Percentiles rank a stretch among this genome's conserved stretches.
phyloP scores from a whole-genome alignment of 768 basidiomycete genomes.

The Mycena haematopus region DNA sequence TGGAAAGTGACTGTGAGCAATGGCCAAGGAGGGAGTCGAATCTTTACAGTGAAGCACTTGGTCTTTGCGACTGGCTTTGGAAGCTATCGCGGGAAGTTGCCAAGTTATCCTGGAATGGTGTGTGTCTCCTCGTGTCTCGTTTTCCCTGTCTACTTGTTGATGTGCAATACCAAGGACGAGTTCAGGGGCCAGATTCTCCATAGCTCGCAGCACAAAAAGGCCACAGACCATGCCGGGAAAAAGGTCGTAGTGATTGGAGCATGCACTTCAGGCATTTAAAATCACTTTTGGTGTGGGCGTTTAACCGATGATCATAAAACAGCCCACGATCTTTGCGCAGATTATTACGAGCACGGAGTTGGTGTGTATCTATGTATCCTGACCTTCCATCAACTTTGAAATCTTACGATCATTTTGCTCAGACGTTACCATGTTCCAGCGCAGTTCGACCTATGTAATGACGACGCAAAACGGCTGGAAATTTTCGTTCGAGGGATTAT shows the following conservation, averaged over 20 bases:
- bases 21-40: constrained; percentile 41
- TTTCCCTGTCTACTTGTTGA: not conserved
- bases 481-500: constrained; percentile 41
- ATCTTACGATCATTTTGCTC: not conserved
- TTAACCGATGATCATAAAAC: not conserved
- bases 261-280: constrained; percentile 50
- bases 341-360: constrained; percentile 52
- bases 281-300: too few relatives aligned
- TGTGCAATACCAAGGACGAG: constrained; percentile 43
- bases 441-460: constrained; percentile 65
- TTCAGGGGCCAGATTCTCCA: constrained; percentile 72
- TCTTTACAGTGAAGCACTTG: constrained; percentile 55
- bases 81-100: constrained; percentile 52
- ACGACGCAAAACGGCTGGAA: constrained; percentile 48
- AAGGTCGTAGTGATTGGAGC: constrained; percentile 75
- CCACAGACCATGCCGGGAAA: constrained; percentile 65
- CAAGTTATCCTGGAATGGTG: constrained; percentile 55
- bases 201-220: constrained; percentile 60
- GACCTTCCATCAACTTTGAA: not conserved
- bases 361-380: constrained; percentile 28
- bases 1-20: constrained; percentile 53
- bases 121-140: not conserved
- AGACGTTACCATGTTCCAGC: constrained; percentile 68
- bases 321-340: constrained; percentile 55
- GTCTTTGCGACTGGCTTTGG: constrained; percentile 60